These are phyloP conservation scores for Herpotrichia juniperi DNA, from an alignment of 2,329 filamentous ascomycete species.

Conservation along the genomic window DNA sequence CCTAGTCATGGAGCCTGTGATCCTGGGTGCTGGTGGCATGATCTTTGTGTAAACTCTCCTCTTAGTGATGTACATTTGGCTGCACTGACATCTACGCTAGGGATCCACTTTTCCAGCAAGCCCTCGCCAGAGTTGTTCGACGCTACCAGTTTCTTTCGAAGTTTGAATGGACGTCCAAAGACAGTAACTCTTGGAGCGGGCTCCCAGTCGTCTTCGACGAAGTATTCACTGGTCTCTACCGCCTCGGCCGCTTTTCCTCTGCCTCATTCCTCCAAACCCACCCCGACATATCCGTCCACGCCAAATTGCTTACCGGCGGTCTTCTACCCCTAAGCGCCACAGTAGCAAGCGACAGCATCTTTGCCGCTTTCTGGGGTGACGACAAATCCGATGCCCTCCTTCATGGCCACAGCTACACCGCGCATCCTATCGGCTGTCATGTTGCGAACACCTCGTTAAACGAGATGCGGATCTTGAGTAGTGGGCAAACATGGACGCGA, in stretches of 20 bases:
- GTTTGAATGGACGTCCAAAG: conserved; percentile 8
- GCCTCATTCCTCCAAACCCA: conserved; percentile 71
- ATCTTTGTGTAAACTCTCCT: conserved; percentile 67
- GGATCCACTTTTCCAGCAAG: conserved; percentile 80
- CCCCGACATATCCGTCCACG: conserved; percentile 79
- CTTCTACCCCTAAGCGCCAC: conserved; percentile 79
- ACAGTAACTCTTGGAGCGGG: conserved; percentile 65
- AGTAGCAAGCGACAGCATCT: conserved; percentile 74
- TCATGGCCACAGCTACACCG: conserved; percentile 87
- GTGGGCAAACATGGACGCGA: conserved; percentile 12
- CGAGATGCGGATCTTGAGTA: conserved; percentile 52
- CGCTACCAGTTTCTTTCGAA: conserved; percentile 59
- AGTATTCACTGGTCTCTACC: conserved; percentile 85
- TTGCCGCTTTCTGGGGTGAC: conserved; percentile 70
- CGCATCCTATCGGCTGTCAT: conserved; percentile 79
- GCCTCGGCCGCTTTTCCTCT: conserved; percentile 74
- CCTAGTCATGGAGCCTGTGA: conserved; percentile 78
- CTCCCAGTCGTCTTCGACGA: conserved; percentile 84
- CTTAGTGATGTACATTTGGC: not conserved
- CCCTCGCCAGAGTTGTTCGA: conserved; percentile 71
- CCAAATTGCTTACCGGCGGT: conserved; percentile 83
- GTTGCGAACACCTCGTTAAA: conserved; percentile 73
- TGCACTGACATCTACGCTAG: conserved; percentile 45
- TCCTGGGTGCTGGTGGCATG: conserved; percentile 86
- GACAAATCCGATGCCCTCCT: conserved; percentile 81